Percentiles rank a stretch among this genome's conserved stretches.
Conservation (phyloP, 345 rosid species). For the Eucalyptus sp. region DNA sequence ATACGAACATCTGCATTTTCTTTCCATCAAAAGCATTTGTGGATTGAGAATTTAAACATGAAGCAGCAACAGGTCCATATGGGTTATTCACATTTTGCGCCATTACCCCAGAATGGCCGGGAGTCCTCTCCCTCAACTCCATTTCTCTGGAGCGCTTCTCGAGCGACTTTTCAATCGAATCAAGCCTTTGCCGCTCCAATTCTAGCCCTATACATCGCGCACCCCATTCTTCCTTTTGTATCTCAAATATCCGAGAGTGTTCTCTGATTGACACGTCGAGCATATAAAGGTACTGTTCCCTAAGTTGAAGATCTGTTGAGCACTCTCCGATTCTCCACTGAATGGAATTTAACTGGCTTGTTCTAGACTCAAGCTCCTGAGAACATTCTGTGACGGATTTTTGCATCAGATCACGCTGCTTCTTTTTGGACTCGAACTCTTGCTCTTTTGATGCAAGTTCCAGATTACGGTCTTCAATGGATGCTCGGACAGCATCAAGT, state of each 20-base stretch:
- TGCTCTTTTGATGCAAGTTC: background rate
- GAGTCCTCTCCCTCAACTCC: background rate
- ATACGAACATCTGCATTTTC: slow-evolving; percentile 23
- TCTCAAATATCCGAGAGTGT: background rate
- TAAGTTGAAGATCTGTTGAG: background rate
- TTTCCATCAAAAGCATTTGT: slow-evolving; percentile 4
- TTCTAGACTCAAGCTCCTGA: background rate
- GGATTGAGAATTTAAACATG: background rate
- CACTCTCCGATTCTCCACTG: background rate
- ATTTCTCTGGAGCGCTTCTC: background rate
- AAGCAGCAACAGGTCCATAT: background rate
- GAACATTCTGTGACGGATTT: background rate
- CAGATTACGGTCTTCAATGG: background rate
- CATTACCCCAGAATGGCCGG: background rate
- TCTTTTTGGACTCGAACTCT: background rate
- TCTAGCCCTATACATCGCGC: background rate
- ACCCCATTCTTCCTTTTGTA: background rate
- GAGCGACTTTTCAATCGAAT: background rate
- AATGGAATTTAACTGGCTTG: slow-evolving; percentile 1
- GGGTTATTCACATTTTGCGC: background rate
- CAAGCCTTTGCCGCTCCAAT: background rate
- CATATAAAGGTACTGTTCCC: slow-evolving; percentile 1
- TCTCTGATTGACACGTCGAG: background rate
- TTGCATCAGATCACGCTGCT: slow-evolving; percentile 2
- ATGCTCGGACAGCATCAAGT: background rate